Percentiles rank a stretch among this genome's conserved stretches.
Evolutionary conservation across 306 rosid species (phyloP).

Genomic region (Hylodesmum podocarpum): DNA sequence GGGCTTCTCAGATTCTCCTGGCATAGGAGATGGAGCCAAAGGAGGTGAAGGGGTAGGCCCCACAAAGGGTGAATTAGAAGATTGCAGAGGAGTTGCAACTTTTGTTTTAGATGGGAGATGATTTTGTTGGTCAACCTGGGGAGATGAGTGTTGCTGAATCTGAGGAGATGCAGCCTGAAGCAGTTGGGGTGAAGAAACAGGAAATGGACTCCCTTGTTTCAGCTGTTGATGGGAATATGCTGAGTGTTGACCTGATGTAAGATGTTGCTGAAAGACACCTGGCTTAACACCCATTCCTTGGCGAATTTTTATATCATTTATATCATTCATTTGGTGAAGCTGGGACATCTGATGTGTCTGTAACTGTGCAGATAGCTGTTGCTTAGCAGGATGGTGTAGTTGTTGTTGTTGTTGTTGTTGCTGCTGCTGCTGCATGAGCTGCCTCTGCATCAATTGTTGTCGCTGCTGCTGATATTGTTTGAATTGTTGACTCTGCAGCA

Average conservation of each 20-base stretch:
- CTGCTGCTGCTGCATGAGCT: conserved; percentile 52
- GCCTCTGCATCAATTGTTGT: conserved; percentile 52
- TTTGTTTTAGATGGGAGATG: conserved; percentile 53
- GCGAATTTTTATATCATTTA: conserved; percentile 65
- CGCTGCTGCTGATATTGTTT: conserved; percentile 58
- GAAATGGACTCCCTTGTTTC: conserved; percentile 65
- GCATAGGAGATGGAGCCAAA: conserved; percentile 83
- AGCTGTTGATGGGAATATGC: conserved; percentile 69
- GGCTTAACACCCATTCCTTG: conserved; percentile 65
- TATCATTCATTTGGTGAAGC: conserved; percentile 71
- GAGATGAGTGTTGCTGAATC: conserved; percentile 81
- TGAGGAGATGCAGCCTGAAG: conserved; percentile 91
- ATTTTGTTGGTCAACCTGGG: conserved; percentile 85
- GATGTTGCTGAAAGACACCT: conserved; percentile 76
- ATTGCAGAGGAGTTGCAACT: conserved; percentile 79
- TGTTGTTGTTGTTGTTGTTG: conserved; percentile 44
- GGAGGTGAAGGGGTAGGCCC: conserved; percentile 91
- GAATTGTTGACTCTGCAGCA: conserved; percentile 53
- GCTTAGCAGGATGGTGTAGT: conserved; percentile 64
- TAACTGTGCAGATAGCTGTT: conserved; percentile 62
- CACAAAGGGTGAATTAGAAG: conserved; percentile 78
- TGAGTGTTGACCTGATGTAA: conserved; percentile 65
- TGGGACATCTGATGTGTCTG: conserved; percentile 69
- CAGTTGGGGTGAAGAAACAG: conserved; percentile 70
- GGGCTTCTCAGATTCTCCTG: conserved; percentile 80